phyloP scores from a whole-genome alignment of 371 early-diverging fungal genomes.

The Mucor mucedo region DNA sequence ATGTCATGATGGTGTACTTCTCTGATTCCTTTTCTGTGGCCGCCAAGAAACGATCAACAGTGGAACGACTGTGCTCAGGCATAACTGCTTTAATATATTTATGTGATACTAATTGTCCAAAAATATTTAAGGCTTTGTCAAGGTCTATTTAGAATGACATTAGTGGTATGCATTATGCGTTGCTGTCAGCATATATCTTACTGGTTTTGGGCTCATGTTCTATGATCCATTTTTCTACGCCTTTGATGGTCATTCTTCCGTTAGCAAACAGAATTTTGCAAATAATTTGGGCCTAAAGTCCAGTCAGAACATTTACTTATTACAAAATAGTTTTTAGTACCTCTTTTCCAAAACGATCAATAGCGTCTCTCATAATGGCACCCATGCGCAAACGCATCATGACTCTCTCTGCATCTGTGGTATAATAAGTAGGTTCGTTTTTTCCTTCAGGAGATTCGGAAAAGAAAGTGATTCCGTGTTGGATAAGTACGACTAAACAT shows the following conservation, averaged over 20 bases:
- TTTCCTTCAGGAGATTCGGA: conserved; percentile 61
- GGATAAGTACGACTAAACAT: conserved; percentile 46
- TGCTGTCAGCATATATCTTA: conserved; percentile 18
- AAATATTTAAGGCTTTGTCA: conserved; percentile 42
- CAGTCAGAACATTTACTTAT: background rate
- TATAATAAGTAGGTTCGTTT: conserved; percentile 71
- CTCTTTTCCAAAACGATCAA: conserved; percentile 69
- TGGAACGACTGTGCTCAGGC: conserved; percentile 68
- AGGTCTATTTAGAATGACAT: conserved; percentile 29
- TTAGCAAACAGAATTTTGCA: conserved; percentile 38
- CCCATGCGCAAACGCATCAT: conserved; percentile 73
- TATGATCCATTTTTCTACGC: conserved; percentile 33
- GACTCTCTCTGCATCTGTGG: conserved; percentile 56
- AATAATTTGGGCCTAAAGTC: conserved; percentile 31
- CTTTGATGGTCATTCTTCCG: conserved; percentile 43
- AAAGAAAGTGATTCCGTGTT: conserved; percentile 47
- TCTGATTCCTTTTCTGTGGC: conserved; percentile 69
- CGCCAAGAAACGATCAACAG: conserved; percentile 65
- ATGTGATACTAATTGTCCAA: conserved; percentile 63
- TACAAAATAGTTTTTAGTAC: conserved; percentile 33
- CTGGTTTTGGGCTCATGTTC: conserved; percentile 35
- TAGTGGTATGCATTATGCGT: background rate
- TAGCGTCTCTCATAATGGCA: conserved; percentile 60
- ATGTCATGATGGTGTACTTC: conserved; percentile 64
- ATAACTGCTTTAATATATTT: conserved; percentile 65